Conservation (phyloP, 192 early-diverging fungal species). For the Entomortierella beljakovae region DNA sequence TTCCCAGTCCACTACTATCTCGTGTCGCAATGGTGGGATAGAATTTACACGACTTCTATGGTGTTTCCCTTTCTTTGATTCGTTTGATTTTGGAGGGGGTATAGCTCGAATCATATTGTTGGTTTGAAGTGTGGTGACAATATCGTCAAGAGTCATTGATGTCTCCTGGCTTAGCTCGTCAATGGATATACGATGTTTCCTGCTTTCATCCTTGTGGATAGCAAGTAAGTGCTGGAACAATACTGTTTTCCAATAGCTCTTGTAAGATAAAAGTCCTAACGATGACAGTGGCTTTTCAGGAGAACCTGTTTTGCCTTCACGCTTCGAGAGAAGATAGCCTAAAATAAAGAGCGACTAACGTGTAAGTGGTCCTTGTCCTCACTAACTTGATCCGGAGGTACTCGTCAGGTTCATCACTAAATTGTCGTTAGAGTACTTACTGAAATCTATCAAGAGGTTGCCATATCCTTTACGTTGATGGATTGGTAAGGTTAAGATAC, state of each 20-base stretch:
- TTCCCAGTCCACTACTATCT: slow-evolving; percentile 59
- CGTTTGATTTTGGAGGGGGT: slow-evolving; percentile 26
- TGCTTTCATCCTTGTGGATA: slow-evolving; percentile 31
- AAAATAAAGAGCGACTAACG: neutral
- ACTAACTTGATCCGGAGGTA: too few relatives aligned
- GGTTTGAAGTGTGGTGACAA: slow-evolving; percentile 79
- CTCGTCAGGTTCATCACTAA: too few relatives aligned
- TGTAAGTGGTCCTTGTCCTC: too few relatives aligned
- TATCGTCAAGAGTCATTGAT: slow-evolving; percentile 84
- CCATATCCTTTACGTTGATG: slow-evolving; percentile 93
- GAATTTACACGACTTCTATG: slow-evolving; percentile 20
- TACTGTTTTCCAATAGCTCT: slow-evolving; percentile 87
- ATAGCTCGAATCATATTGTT: slow-evolving; percentile 60
- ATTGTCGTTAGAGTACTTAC: slow-evolving; percentile 45
- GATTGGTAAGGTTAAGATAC: slow-evolving; percentile 90
- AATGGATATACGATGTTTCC: slow-evolving; percentile 47
- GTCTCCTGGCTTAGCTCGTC: slow-evolving; percentile 74
- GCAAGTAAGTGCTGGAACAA: slow-evolving; percentile 76
- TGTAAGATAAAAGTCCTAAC: slow-evolving; percentile 88
- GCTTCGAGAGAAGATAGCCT: slow-evolving; percentile 85
- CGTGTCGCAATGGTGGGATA: slow-evolving; percentile 53
- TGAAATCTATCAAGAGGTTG: slow-evolving; percentile 93
- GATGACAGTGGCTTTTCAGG: slow-evolving; percentile 95
- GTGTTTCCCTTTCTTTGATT: slow-evolving; percentile 43
- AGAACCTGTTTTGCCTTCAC: slow-evolving; percentile 81